Percentiles rank a stretch among this genome's conserved stretches.
These are phyloP conservation scores for Taphrina confusa DNA, from an alignment of 1,139 yeast species.

Conservation along the genomic window DNA sequence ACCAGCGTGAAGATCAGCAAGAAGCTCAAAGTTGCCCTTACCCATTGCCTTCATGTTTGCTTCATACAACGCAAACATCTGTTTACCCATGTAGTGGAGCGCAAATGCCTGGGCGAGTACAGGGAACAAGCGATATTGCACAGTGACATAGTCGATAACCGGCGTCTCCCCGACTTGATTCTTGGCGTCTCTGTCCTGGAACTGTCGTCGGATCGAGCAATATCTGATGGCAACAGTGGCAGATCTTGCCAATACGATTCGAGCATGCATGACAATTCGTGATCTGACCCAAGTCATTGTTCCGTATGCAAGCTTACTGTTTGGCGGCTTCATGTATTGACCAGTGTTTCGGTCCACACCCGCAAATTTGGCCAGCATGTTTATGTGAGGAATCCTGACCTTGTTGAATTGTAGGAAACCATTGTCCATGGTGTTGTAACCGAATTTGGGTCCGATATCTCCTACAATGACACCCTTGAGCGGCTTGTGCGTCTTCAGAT, in stretches of 20 bases:
- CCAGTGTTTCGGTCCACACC: constrained; percentile 67
- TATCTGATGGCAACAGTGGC: constrained; percentile 83
- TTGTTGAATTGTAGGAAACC: constrained; percentile 86
- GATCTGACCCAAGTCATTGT: constrained; percentile 89
- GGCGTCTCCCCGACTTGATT: constrained; percentile 34
- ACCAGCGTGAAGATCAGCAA: constrained; percentile 35
- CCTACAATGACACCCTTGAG: constrained; percentile 81
- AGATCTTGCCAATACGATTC: constrained; percentile 74
- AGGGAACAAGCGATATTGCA: constrained; percentile 33
- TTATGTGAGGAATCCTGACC: constrained; percentile 80
- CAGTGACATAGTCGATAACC: constrained; percentile 28
- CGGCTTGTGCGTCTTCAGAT: constrained; percentile 59
- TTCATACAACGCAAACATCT: constrained; percentile 29
- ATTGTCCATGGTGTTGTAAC: constrained; percentile 66
- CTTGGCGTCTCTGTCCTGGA: constrained; percentile 44
- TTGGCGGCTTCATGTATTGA: constrained; percentile 65
- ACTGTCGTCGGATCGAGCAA: constrained; percentile 88
- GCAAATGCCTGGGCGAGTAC: constrained; percentile 36
- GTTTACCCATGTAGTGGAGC: constrained; percentile 29
- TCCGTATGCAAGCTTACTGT: constrained; percentile 83
- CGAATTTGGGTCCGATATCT: constrained; percentile 77
- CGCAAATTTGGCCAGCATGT: constrained; percentile 78
- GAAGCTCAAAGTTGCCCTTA: constrained; percentile 32
- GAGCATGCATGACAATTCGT: constrained; percentile 82
- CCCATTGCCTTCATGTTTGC: constrained; percentile 29